A percentile compares a stretch with the other conserved stretches of the same genome.
phyloP scores from a whole-genome alignment of 1,284 basidiomycete genomes.

The Naganishia sp. region DNA sequence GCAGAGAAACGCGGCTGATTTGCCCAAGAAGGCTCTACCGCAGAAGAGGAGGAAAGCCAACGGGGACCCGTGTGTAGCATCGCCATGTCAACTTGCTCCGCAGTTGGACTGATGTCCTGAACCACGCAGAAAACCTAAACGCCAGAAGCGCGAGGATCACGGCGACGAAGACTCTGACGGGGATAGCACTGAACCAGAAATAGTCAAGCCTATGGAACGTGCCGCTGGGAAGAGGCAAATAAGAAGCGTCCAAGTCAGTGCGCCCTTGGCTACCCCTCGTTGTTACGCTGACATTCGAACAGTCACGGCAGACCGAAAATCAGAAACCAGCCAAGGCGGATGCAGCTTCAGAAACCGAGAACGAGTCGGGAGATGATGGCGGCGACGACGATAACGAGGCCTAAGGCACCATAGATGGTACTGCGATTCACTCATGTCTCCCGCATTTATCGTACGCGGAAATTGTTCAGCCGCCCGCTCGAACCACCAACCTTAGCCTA shows the following conservation, averaged over 20 bases:
- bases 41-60: slow-evolving; percentile 13
- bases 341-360: slow-evolving; percentile 4
- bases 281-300: not conserved
- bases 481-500: too few relatives aligned
- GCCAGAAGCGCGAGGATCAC: slow-evolving; percentile 13
- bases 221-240: slow-evolving; percentile 24
- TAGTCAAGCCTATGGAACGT: slow-evolving; percentile 16
- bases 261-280: not conserved
- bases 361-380: slow-evolving; percentile 28
- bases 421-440: too few relatives aligned
- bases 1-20: slow-evolving; percentile 6
- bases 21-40: slow-evolving; percentile 2
- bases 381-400: slow-evolving; percentile 35
- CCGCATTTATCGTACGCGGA: too few relatives aligned
- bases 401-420: not conserved
- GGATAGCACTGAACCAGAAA: slow-evolving; percentile 13
- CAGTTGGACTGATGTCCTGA: not conserved
- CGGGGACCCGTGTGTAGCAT: not conserved
- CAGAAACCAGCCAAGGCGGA: not conserved
- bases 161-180: slow-evolving; percentile 8
- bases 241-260: slow-evolving; percentile 14
- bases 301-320: slow-evolving; percentile 1
- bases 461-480: too few relatives aligned
- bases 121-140: slow-evolving; percentile 7
- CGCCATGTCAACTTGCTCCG: not conserved